A percentile compares a stretch with the other conserved stretches of the same genome.
Conservation (phyloP, 1,284 basidiomycete genomes). For the Taiwanofungus camphoratus region DNA sequence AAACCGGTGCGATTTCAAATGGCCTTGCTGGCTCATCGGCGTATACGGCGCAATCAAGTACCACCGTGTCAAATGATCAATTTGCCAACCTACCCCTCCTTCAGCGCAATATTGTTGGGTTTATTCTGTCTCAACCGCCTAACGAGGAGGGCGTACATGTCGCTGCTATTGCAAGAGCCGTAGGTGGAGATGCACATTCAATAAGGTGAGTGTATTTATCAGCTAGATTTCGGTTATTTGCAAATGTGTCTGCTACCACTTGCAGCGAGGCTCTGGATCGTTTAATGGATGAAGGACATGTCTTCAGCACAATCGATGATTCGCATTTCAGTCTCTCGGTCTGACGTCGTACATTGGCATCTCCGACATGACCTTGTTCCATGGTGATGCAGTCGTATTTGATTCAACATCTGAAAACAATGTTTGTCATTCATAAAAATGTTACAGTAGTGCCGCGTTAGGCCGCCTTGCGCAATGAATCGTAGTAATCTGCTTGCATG, state of each 20-base stretch:
- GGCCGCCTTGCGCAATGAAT: too few relatives aligned
- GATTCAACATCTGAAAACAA: too few relatives aligned
- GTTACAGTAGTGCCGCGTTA: too few relatives aligned
- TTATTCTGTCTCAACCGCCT: conserved; percentile 32
- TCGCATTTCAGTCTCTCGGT: conserved; percentile 32
- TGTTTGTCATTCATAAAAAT: neutral
- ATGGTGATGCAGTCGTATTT: too few relatives aligned
- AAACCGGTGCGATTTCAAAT: conserved; percentile 4
- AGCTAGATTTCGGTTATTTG: neutral
- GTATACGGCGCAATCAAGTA: conserved; percentile 26
- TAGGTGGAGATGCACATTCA: conserved; percentile 22
- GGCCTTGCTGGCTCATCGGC: conserved; percentile 20
- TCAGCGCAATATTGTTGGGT: conserved; percentile 45
- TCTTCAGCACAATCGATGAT: conserved; percentile 53
- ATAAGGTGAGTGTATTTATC: conserved; percentile 34
- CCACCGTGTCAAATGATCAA: conserved; percentile 21
- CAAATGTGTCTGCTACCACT: neutral
- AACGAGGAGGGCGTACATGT: conserved; percentile 46
- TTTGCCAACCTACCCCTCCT: conserved; percentile 38
- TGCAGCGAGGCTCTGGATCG: conserved; percentile 42
- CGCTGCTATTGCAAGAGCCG: conserved; percentile 33
- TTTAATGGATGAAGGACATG: conserved; percentile 49
- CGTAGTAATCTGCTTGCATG: too few relatives aligned
- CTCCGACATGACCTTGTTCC: neutral
- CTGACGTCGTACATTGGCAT: conserved; percentile 10